Percentiles rank a stretch among this genome's conserved stretches.
Conservation (phyloP, 2,329 filamentous ascomycete genomes). For the Colletotrichum lentis region DNA sequence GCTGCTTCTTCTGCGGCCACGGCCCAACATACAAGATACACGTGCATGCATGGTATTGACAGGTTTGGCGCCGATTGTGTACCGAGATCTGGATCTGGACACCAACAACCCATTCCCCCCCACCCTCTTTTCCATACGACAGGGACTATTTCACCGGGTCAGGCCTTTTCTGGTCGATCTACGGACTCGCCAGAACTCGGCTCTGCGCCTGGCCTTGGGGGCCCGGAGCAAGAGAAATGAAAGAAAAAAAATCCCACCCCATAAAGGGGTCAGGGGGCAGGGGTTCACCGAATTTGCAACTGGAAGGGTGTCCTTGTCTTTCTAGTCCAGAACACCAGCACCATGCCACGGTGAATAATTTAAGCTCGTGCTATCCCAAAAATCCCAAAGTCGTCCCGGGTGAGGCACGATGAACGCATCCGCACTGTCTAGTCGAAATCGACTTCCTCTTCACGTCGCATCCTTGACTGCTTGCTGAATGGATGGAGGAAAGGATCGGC, state of each 20-base stretch:
- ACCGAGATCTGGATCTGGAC: conserved; percentile 20
- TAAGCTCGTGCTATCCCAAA: conserved; percentile 8
- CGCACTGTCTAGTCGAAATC: conserved; percentile 14
- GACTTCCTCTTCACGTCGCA: conserved; percentile 9
- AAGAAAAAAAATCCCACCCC: too few species aligned
- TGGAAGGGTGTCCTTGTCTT: conserved; percentile 6
- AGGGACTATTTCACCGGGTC: not conserved
- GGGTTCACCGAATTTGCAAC: not conserved
- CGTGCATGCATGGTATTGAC: not conserved
- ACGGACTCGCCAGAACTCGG: conserved; percentile 1
- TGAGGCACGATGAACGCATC: conserved; percentile 25
- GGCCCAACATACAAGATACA: too few species aligned
- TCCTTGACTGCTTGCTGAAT: conserved; percentile 7
- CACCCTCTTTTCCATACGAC: not conserved
- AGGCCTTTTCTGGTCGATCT: too few species aligned
- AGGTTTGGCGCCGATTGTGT: conserved; percentile 1
- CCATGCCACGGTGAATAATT: not conserved
- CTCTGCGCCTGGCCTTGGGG: not conserved
- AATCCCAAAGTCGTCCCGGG: not conserved
- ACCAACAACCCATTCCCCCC: conserved; percentile 1
- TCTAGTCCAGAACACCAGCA: not conserved
- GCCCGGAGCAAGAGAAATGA: too few species aligned
- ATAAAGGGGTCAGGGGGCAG: not conserved
- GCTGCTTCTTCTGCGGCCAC: not conserved
- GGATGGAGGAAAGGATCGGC: not conserved